Conservation (phyloP, 768 basidiomycete species). For the Pulveroboletus sp. region DNA sequence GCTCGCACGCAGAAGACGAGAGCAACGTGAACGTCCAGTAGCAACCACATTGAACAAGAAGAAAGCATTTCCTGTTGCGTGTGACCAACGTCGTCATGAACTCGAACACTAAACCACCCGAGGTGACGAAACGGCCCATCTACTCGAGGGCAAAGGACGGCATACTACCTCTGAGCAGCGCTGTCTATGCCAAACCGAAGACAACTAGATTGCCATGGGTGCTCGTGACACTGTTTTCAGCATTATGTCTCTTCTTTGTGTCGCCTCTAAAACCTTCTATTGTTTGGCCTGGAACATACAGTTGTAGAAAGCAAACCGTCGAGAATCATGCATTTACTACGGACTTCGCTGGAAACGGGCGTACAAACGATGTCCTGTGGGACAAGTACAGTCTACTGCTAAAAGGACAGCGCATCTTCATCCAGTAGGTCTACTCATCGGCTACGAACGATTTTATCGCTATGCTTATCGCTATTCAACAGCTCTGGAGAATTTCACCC, state of each 20-base stretch:
- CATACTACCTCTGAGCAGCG: not conserved
- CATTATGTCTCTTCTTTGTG: conserved; percentile 16
- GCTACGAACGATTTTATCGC: not conserved
- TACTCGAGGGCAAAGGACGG: not conserved
- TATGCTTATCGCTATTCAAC: not conserved
- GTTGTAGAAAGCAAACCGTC: not conserved
- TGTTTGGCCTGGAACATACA: not conserved
- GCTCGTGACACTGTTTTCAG: conserved; percentile 13
- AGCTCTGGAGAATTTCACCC: conserved; percentile 86
- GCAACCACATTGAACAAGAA: not conserved
- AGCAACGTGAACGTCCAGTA: too few species aligned
- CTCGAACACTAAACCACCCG: not conserved
- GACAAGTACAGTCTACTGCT: conserved; percentile 72
- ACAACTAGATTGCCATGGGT: conserved; percentile 9
- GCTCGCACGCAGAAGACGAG: not conserved
- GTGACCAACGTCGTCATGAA: too few species aligned
- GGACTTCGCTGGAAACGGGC: conserved; percentile 27
- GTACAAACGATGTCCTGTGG: conserved; percentile 42
- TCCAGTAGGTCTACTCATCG: conserved; percentile 48
- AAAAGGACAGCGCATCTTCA: conserved; percentile 63
- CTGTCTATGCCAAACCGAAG: conserved; percentile 2
- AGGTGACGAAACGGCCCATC: conserved; percentile 1
- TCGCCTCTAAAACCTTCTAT: conserved; percentile 7
- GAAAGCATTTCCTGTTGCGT: not conserved
- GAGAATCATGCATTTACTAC: conserved; percentile 1